Evolutionary conservation across 176 grass and related monocot species (phyloP).

Genomic region (Aegilops bicornis): DNA sequence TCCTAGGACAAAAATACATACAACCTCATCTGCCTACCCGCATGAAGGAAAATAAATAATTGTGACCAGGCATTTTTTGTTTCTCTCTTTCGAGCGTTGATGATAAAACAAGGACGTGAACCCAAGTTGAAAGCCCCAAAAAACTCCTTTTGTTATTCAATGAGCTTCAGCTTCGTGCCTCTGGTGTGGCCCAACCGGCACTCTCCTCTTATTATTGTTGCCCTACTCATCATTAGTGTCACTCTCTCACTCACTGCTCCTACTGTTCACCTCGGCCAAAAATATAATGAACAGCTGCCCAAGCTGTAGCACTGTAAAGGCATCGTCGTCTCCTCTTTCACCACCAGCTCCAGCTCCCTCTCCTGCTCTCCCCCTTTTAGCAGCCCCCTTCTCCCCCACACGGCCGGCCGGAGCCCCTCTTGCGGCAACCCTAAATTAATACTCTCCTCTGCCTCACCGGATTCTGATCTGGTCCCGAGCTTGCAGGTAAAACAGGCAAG

Average conservation of each 20-base stretch:
- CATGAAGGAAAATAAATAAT: background rate
- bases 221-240: background rate
- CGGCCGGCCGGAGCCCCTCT: background rate
- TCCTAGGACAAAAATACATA: background rate
- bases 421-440: conserved; percentile 38
- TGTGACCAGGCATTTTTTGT: background rate
- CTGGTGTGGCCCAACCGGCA: background rate
- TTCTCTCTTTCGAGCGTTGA: background rate
- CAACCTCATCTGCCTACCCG: background rate
- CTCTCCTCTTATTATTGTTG: background rate
- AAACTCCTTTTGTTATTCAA: conserved; percentile 27
- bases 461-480: conserved; percentile 32
- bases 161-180: background rate
- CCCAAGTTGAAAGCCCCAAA: conserved; percentile 28
- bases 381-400: background rate
- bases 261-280: background rate
- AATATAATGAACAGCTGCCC: background rate
- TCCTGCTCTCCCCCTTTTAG: background rate
- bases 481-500: background rate
- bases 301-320: background rate
- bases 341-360: background rate
- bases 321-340: background rate
- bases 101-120: too few relatives aligned
- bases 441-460: background rate
- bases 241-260: background rate